Conservation (phyloP, 305 asterid genomes). For the Lippia alba region DNA sequence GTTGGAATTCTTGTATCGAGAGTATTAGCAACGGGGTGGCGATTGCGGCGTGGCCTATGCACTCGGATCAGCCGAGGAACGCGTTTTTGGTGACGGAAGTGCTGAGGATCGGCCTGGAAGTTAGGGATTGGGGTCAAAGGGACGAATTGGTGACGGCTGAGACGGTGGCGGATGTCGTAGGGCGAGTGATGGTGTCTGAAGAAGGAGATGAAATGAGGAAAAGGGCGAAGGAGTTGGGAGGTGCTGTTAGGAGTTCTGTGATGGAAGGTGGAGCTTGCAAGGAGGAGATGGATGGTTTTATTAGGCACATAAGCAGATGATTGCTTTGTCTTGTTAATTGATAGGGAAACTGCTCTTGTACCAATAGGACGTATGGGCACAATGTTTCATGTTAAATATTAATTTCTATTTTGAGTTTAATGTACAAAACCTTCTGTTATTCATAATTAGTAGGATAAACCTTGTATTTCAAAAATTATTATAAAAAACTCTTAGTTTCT, state of each 20-base stretch:
- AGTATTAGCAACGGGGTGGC: conserved; percentile 51
- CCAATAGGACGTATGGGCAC: no score
- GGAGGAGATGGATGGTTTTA: conserved; percentile 44
- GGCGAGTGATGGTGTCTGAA: conserved; percentile 44
- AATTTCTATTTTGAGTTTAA: no score
- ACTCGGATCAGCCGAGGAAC: conserved; percentile 74
- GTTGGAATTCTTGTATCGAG: conserved; percentile 54
- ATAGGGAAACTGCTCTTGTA: no score
- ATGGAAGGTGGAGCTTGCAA: conserved; percentile 33
- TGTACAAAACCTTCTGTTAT: no score
- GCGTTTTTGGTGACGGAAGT: conserved; percentile 41
- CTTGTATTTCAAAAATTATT: no score
- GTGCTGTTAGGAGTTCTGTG: conserved; percentile 29
- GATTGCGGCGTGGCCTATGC: conserved; percentile 66
- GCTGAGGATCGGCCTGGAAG: conserved; percentile 43
- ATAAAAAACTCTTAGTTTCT: no score
- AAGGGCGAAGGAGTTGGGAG: conserved; percentile 46
- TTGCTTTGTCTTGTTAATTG: neutral
- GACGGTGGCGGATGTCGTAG: conserved; percentile 36
- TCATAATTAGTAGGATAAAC: no score
- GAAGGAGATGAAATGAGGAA: conserved; percentile 54
- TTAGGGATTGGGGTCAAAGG: conserved; percentile 45
- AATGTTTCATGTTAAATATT: no score
- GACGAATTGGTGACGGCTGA: conserved; percentile 30
- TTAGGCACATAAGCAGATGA: conserved; percentile 41